Conservation (phyloP, 805 yeast species). For the Cyberlindnera bimundalis region DNA sequence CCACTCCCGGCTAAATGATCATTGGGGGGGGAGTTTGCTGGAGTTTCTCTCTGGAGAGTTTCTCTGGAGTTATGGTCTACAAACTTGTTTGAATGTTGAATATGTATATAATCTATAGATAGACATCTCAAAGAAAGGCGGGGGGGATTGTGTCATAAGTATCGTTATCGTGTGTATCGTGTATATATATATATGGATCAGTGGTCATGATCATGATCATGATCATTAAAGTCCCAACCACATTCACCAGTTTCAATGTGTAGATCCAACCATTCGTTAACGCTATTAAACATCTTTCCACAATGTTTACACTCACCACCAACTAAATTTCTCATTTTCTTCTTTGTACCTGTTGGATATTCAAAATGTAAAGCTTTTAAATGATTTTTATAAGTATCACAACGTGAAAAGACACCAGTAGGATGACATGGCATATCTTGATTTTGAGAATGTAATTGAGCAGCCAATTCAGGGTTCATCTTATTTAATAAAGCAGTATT, state of each 20-base stretch:
- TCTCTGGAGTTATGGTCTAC: too few species aligned
- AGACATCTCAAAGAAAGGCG: too few species aligned
- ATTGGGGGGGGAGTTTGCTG: too few species aligned
- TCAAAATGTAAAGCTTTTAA: conserved; percentile 84
- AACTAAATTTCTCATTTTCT: conserved; percentile 65
- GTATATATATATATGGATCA: too few species aligned
- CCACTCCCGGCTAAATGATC: too few species aligned
- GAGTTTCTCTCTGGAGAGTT: too few species aligned
- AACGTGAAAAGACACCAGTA: conserved; percentile 81
- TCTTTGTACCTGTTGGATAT: conserved; percentile 83
- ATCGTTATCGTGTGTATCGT: background rate
- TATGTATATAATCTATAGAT: background rate
- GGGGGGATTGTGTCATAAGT: too few species aligned
- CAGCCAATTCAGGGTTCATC: conserved; percentile 1
- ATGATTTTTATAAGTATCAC: conserved; percentile 92
- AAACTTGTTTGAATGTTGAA: too few species aligned
- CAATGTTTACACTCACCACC: conserved; percentile 79
- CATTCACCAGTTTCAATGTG: conserved; percentile 55
- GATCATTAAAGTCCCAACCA: conserved; percentile 13
- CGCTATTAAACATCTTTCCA: conserved; percentile 58
- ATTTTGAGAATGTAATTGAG: background rate
- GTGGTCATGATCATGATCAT: conserved; percentile 1
- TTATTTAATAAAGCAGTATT: conserved; percentile 29
- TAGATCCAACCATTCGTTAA: conserved; percentile 72
- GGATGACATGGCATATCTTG: conserved; percentile 54